Conservation (phyloP, 1,284 basidiomycete genomes). For the Pseudozyma sp. region DNA sequence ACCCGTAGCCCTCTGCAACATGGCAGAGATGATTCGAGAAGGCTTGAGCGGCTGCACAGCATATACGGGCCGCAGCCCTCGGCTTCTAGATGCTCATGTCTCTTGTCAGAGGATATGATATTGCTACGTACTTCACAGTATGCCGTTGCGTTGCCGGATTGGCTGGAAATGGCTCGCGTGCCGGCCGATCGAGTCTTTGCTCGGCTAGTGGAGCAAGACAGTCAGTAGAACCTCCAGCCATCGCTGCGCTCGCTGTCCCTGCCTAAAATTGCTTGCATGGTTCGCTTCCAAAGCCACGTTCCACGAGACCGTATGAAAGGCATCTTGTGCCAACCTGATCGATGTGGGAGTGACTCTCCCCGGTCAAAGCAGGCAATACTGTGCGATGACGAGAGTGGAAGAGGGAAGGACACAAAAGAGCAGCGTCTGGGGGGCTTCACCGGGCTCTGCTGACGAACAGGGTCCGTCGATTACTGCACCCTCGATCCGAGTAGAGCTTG, state of each 20-base stretch:
- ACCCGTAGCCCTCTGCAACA: too few relatives aligned
- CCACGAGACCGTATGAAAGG: not conserved
- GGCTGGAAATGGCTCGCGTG: constrained; percentile 1
- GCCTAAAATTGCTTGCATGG: not conserved
- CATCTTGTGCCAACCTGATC: not conserved
- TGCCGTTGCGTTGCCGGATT: constrained; percentile 4
- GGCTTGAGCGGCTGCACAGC: too few relatives aligned
- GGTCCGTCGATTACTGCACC: not conserved
- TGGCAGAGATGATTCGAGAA: too few relatives aligned
- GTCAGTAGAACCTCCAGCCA: not conserved
- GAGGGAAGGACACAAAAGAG: not conserved
- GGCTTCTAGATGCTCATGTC: not conserved
- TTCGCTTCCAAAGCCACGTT: constrained; percentile 2
- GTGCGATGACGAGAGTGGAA: not conserved
- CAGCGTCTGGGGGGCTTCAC: too few relatives aligned
- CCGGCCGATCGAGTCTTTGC: not conserved
- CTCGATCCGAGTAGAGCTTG: not conserved
- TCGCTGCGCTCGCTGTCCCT: too few relatives aligned
- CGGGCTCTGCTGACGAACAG: constrained; percentile 1
- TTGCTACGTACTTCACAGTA: too few relatives aligned
- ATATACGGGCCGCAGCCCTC: too few relatives aligned
- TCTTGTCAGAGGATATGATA: too few relatives aligned
- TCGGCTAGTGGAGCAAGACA: constrained; percentile 3
- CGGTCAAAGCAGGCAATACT: too few relatives aligned
- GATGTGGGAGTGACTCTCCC: too few relatives aligned